Base-by-base conservation (phyloP, 2,329 filamentous ascomycete species). In the Clathrospora elynae region DNA sequence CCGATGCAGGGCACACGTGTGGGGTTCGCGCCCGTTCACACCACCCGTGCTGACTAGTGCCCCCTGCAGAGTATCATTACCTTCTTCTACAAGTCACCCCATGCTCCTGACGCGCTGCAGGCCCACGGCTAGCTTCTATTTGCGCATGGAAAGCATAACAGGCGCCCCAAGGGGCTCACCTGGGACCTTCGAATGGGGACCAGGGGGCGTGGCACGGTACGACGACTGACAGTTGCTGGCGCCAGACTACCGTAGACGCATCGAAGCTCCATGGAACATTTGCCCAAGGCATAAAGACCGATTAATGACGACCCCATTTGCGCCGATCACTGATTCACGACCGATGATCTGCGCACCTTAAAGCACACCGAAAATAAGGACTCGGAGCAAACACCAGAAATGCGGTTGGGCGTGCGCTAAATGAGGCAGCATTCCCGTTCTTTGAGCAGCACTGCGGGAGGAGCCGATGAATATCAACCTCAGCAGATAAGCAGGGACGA, bases 11-110 rank as follows among this genome's bases (percentile, higher is more conserved):
- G 47, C 28, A 22, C 22, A 16, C 29, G 41, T 57, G 57, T 57
- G 53, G 59, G 59, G 60, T 53, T 41, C 30, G 32, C 34, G 35
- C 38, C n/a, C 39, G 30, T 43, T 46, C 22, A 39, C 26, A 40
- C 35, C 14, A 31, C 24, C 44, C 30, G 34, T 33, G 40, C 38
- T 44, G 35, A 40, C 40, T 42, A 45, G 24, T 46, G 43, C 39
- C n/a, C n/a, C n/a, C 47, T 56, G 38, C 40, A 29, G 16, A 26
- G 24, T 30, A 24, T 26, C 22, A 47, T 29, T 19, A 26, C 39
- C 25, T 39, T 14, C 29, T 23, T 36, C 17, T 16, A 18, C 26
- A 28, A 25, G 24, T n/a, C n/a, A n/a, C n/a, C n/a, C n/a, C n/a
- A n/a, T n/a, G n/a, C n/a, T n/a, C n/a, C n/a, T n/a, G n/a, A n/a